phyloP scores from a whole-genome alignment of 1,284 basidiomycete genomes.

The Tilletia setariae region DNA sequence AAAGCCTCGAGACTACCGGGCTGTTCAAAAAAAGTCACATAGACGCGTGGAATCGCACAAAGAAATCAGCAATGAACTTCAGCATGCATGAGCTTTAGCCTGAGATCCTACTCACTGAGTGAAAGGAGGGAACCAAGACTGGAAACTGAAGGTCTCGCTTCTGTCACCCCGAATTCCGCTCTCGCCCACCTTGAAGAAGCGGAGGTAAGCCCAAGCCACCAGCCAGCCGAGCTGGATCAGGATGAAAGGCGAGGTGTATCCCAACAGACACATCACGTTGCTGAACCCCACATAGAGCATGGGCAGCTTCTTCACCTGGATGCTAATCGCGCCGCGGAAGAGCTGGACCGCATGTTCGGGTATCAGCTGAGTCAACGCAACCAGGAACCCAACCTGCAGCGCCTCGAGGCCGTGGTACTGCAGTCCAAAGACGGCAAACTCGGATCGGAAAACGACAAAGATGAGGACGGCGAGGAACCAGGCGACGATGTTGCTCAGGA shows the following conservation, averaged over 20 bases:
- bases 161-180: slow-evolving; percentile 70
- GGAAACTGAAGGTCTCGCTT: slow-evolving; percentile 92
- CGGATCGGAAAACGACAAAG: slow-evolving; percentile 40
- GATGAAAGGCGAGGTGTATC: slow-evolving; percentile 89
- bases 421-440: slow-evolving; percentile 64
- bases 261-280: slow-evolving; percentile 79
- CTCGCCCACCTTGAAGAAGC: slow-evolving; percentile 87
- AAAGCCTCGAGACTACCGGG: slow-evolving; percentile 69
- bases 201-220: slow-evolving; percentile 86
- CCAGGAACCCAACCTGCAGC: slow-evolving; percentile 82
- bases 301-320: slow-evolving; percentile 87
- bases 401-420: slow-evolving; percentile 88
- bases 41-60: too few species aligned
- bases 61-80: too few species aligned
- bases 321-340: slow-evolving; percentile 71
- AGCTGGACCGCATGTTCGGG: slow-evolving; percentile 96
- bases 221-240: slow-evolving; percentile 98
- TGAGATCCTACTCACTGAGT: slow-evolving; percentile 54
- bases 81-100: too few species aligned
- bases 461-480: slow-evolving; percentile 42
- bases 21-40: slow-evolving; percentile 36
- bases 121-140: slow-evolving; percentile 93
- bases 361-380: slow-evolving; percentile 94
- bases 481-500: slow-evolving; percentile 44
- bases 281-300: slow-evolving; percentile 91